Evolutionary conservation across 345 rosid species (phyloP).

Genomic region (Orychophragmus violaceus): DNA sequence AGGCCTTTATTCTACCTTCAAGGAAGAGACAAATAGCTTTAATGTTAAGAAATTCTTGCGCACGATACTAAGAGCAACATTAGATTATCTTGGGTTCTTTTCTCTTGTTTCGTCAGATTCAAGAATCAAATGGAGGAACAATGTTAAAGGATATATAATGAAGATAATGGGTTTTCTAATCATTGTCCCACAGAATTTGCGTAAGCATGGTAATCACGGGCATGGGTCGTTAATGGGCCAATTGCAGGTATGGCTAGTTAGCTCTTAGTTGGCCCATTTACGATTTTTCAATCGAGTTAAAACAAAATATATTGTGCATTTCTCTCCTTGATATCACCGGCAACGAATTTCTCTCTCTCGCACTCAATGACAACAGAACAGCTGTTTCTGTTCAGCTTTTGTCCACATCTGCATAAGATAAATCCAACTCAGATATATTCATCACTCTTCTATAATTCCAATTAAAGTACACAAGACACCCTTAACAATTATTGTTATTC

Average conservation of each 20-base stretch:
- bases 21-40: not conserved
- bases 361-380: constrained; percentile 6
- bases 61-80: too few relatives aligned
- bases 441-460: not conserved
- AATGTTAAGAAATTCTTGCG: too few relatives aligned
- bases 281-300: not conserved
- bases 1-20: not conserved
- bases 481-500: too few relatives aligned
- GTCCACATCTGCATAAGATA: not conserved
- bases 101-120: too few relatives aligned
- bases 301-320: not conserved
- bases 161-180: too few relatives aligned
- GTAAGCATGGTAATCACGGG: too few relatives aligned
- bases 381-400: constrained; percentile 16
- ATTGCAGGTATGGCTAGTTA: not conserved
- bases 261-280: not conserved
- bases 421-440: not conserved
- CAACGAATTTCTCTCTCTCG: not conserved
- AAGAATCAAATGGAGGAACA: too few relatives aligned
- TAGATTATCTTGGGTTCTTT: too few relatives aligned
- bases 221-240: not conserved
- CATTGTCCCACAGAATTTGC: too few relatives aligned
- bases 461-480: not conserved
- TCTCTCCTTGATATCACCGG: not conserved
- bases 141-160: too few relatives aligned